phyloP scores from a whole-genome alignment of 257 asterid genomes.

The Primulina tabacum region DNA sequence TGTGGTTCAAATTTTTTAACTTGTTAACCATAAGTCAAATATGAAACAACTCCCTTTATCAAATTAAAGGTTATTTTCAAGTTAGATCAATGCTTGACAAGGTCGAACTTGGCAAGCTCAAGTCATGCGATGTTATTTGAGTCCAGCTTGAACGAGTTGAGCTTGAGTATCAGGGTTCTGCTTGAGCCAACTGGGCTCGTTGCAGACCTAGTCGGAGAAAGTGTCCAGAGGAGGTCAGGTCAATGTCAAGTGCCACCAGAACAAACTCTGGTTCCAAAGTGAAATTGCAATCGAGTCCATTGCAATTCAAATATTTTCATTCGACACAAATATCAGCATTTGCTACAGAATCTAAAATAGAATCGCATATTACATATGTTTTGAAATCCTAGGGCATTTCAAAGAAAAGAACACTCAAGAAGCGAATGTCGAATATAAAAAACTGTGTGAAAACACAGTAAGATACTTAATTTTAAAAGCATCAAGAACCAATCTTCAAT shows the following conservation, averaged over 20 bases:
- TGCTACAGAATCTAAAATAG: no score
- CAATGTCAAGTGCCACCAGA: no score
- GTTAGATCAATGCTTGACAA: no score
- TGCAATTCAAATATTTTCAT: neutral
- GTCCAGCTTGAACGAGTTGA: neutral
- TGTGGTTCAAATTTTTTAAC: no score
- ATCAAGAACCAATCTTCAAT: neutral
- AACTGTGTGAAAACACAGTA: no score
- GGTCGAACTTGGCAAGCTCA: neutral
- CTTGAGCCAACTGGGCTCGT: neutral
- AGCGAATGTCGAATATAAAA: neutral
- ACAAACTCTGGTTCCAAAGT: neutral
- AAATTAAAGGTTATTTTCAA: no score
- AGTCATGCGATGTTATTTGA: no score
- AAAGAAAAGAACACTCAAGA: no score
- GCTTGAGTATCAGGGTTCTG: neutral
- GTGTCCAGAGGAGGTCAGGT: no score
- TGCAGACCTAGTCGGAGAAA: neutral
- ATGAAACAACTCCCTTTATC: no score
- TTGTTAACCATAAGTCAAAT: no score
- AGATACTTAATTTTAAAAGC: neutral
- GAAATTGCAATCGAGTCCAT: neutral
- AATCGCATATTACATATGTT: no score
- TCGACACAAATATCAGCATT: neutral
- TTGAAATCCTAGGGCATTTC: neutral